Evolutionary conservation across 768 basidiomycete genomes (phyloP), one percentile per base, ranked within the genome.

Genomic region (Tulasnella calospora): DNA sequence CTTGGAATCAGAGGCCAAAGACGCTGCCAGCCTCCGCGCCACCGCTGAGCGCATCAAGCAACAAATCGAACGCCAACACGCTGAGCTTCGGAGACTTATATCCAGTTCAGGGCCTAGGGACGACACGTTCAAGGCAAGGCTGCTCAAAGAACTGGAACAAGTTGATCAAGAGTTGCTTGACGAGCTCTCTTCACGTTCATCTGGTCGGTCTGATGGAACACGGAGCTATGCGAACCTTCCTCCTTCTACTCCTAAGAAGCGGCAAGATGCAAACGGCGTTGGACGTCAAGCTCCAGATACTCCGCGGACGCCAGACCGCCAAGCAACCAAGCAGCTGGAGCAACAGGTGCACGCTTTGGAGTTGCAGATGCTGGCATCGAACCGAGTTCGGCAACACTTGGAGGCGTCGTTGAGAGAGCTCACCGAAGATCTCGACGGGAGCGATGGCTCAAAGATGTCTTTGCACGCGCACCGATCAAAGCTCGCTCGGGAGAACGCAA

Each of bases 51-150:
- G 87, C 80, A 90, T 92, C 81, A 89, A 87, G 80, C 89, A 89
- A 47, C 89, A 87, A 70, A 87, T 92, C 40, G 89, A 90, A 80
- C 88, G 87, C 21, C 91, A 92, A 76, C 92, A 92, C 81, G 88
- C 88, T n/a, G 92, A 93, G 79, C 88, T 93, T 57, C 89, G 91
- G 6, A 86, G 88, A n/a, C 85, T 92, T 33, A 88, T 93, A 76
- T 86, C 88, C 84, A 86, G 86, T 69, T 88, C 87, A 73, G 87
- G 87, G 15, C 88, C 90, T 12, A 86, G 87, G 47, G 92, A 92
- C 79, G 88, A 88, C 44, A 85, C 87, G 5, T 90, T 93, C 86
- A 89, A 91, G 73, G 85, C 87, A 30, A 88, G 89, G 23, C 84
- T 93, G 7, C 84, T 93, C 33, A 87, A 87, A 40, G 91, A 93